Evolutionary conservation across 306 rosid species (phyloP).

Genomic region (Inga laurina): DNA sequence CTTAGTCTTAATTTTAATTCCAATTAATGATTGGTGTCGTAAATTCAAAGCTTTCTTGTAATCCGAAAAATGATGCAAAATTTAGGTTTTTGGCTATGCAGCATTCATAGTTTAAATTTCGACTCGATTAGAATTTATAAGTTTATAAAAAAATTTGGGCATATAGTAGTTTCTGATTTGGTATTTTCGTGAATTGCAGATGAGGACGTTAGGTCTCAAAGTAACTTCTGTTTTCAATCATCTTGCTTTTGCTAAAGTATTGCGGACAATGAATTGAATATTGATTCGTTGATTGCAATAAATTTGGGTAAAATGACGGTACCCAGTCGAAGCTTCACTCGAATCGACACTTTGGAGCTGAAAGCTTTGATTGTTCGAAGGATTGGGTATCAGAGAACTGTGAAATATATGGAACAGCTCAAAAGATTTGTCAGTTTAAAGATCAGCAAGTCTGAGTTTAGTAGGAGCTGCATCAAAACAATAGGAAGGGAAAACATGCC

Average conservation of each 20-base stretch:
- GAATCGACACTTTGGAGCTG: constrained; percentile 72
- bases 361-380: constrained; percentile 65
- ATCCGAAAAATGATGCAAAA: neutral
- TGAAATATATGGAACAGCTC: constrained; percentile 72
- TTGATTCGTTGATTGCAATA: constrained; percentile 27
- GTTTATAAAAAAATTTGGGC: neutral
- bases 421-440: constrained; percentile 61
- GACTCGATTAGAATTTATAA: neutral
- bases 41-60: constrained; percentile 13
- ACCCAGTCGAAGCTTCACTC: constrained; percentile 51
- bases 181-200: constrained; percentile 43
- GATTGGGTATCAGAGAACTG: constrained; percentile 77
- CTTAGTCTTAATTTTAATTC: constrained; percentile 2
- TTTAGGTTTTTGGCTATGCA: neutral
- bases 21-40: constrained; percentile 13
- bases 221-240: constrained; percentile 41
- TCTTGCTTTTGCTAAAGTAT: constrained; percentile 44
- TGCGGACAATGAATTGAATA: constrained; percentile 34
- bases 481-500: constrained; percentile 79
- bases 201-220: constrained; percentile 54
- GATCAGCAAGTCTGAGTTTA: constrained; percentile 75
- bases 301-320: constrained; percentile 43
- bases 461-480: constrained; percentile 58
- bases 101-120: neutral
- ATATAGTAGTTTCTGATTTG: constrained; percentile 33